Base-by-base conservation (phyloP, 208 protist species). In the Zelonia costaricensis region DNA sequence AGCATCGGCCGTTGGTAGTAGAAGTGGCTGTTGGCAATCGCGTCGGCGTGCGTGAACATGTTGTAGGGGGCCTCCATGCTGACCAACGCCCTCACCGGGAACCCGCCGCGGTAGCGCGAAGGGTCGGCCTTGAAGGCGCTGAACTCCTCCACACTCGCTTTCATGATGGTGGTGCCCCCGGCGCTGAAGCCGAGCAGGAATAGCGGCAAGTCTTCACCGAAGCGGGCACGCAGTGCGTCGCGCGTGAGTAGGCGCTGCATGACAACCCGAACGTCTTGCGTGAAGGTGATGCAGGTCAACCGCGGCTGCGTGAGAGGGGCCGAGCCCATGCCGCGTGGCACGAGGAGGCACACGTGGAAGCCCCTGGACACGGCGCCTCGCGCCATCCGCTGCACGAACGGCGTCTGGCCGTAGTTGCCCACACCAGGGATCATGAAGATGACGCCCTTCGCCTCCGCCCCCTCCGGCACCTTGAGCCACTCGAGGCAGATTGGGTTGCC, bases 401-500 rank as follows among this genome's bases (percentile, higher is more conserved):
- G 36, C 1, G 75, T 78, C 61, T 82, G 83, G 23, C 60, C 38
- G 51, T 74, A 78, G 43, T 80, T 76, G 18, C 52, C 76, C 20
- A 82, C 23, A 5, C 82, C 86, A 22, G 82, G 74, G 2, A 90
- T 52, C 13, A 88, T 43, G 7, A 89, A 47, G 0, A 84, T 51
- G n/a, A 90, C 49, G 7, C 74, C 82, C 58, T 70, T 66, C 20
- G 23, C 67, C 20, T 59, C 36, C 59, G 40, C 69, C 6, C 35
- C 40, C 10, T 38, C 22, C 15, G 60, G 55, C 18, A 72, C 67
- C 13, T 45, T 20, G 8, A 82, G 66, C 69, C 58, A 90, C 62
- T 90, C 86, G 12, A 88, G 69, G 35, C 80, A 88, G 40, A 89
- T 74, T 42, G 69, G 78, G 47, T 86, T 84, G 44, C 71, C 76